phyloP scores from a whole-genome alignment of 352 stramenopile genomes.

The Globisporangium alternatum region DNA sequence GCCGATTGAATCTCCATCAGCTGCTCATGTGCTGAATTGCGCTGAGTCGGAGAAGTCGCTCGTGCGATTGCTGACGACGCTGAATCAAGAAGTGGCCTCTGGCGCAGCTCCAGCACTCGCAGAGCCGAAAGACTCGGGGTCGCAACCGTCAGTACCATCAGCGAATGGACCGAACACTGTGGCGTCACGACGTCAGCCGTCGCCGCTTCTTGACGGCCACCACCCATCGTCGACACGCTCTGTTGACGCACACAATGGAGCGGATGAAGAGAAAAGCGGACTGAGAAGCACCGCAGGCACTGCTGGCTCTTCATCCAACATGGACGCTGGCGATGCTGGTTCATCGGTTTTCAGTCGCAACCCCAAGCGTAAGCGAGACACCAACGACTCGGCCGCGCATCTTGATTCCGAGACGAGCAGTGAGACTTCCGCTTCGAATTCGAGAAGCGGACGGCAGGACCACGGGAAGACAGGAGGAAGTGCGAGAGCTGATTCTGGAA shows the following conservation, averaged over 20 bases:
- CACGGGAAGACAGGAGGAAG: neutral
- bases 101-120: neutral
- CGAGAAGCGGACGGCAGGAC: neutral
- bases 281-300: neutral
- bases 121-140: slow-evolving; percentile 10
- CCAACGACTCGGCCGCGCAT: neutral
- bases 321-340: neutral
- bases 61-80: slow-evolving; percentile 51
- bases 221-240: neutral
- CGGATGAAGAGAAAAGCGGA: neutral
- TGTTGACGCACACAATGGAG: neutral
- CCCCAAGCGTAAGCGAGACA: slow-evolving; percentile 33
- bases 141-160: neutral
- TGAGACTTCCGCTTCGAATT: slow-evolving; percentile 8
- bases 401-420: slow-evolving; percentile 16
- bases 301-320: neutral
- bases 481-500: neutral
- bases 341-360: neutral
- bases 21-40: slow-evolving; percentile 58
- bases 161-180: neutral
- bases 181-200: neutral
- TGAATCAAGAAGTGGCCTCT: slow-evolving; percentile 44
- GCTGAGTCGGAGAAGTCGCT: slow-evolving; percentile 68
- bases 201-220: neutral
- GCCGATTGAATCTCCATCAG: slow-evolving; percentile 43